These are phyloP conservation scores for Euphrasia confusa DNA, from an alignment of 257 asterid species.

Conservation along the genomic window DNA sequence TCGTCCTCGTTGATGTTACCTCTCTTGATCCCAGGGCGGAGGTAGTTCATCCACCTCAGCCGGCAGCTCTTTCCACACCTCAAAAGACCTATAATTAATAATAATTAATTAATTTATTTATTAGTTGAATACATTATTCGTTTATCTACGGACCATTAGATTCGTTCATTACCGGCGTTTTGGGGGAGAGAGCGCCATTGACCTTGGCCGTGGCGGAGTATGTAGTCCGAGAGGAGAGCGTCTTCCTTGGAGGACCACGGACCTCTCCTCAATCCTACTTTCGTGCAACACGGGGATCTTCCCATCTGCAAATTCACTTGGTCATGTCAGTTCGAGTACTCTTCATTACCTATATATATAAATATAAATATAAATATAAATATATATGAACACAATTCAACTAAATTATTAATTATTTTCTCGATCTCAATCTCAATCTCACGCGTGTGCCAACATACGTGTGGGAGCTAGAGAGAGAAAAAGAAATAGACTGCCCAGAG, in stretches of 20 bases:
- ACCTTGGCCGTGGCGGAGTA: neutral
- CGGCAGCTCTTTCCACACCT: conserved; percentile 82
- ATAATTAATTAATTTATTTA: too few relatives aligned
- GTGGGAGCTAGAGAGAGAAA: neutral
- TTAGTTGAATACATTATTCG: too few relatives aligned
- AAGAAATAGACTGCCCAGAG: neutral
- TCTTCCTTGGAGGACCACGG: neutral
- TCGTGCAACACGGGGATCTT: conserved; percentile 3
- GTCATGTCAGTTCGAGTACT: too few relatives aligned
- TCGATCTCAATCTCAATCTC: neutral
- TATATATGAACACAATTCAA: too few relatives aligned
- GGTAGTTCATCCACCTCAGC: conserved; percentile 73
- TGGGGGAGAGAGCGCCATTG: conserved; percentile 7
- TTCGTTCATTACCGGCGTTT: neutral
- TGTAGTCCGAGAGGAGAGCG: conserved; percentile 1
- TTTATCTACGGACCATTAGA: neutral
- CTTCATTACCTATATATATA: too few relatives aligned
- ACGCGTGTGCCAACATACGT: too few relatives aligned
- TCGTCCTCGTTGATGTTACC: conserved; percentile 46
- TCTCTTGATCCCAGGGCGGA: conserved; percentile 51
- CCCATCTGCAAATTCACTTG: neutral
- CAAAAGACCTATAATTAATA: too few relatives aligned
- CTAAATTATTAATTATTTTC: neutral
- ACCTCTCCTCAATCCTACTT: neutral
- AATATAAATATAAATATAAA: too few relatives aligned